A percentile compares a stretch with the other conserved stretches of the same genome.
Conservation (phyloP, 805 yeast species). For the Saccharomyces paradoxus region DNA sequence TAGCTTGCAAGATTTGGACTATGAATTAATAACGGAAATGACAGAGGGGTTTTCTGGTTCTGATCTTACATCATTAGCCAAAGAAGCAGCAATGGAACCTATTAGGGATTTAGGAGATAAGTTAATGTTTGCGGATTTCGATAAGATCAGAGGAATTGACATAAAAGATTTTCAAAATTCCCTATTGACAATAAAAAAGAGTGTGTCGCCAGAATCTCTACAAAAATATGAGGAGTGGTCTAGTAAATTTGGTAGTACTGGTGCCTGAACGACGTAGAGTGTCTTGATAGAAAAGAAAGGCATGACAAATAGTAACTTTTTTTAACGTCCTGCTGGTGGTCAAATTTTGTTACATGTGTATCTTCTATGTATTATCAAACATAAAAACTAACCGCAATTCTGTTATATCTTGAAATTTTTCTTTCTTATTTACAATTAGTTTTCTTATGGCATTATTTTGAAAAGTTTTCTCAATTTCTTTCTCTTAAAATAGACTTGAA, state of each 20-base stretch:
- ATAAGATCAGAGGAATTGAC: slow-evolving; percentile 68
- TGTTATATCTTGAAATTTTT: neutral
- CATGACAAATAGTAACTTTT: neutral
- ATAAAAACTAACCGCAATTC: neutral
- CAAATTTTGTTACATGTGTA: slow-evolving; percentile 4
- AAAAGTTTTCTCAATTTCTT: neutral
- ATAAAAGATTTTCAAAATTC: slow-evolving; percentile 71
- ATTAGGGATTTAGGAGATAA: slow-evolving; percentile 83
- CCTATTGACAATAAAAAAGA: slow-evolving; percentile 72
- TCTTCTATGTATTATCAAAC: neutral
- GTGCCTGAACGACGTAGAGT: slow-evolving; percentile 43
- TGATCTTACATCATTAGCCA: slow-evolving; percentile 89
- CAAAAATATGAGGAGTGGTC: slow-evolving; percentile 86
- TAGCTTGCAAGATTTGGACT: slow-evolving; percentile 56
- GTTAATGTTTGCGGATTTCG: slow-evolving; percentile 58
- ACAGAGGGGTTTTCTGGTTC: slow-evolving; percentile 90
- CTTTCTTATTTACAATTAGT: neutral
- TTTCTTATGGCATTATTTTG: neutral
- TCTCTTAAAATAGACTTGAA: too few species aligned
- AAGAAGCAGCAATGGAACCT: slow-evolving; percentile 98
- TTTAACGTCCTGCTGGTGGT: neutral
- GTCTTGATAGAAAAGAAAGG: neutral
- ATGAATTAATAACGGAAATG: slow-evolving; percentile 48
- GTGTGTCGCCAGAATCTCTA: slow-evolving; percentile 79
- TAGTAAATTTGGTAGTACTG: slow-evolving; percentile 75